Percentiles rank a stretch among this genome's conserved stretches.
phyloP scores from a whole-genome alignment of 345 rosid species.

The Pugionium cornutum region DNA sequence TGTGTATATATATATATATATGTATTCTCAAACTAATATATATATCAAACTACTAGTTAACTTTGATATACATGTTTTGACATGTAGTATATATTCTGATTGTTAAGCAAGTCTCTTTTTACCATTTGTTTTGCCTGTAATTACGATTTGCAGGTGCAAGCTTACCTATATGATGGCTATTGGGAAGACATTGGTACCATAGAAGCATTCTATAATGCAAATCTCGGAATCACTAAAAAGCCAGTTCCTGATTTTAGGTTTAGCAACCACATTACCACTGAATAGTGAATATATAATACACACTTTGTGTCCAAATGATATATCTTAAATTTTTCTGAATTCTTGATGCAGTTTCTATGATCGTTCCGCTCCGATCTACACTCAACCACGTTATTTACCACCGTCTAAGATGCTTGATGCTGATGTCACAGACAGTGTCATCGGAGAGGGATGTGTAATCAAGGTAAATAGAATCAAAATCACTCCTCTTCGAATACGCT shows the following conservation, averaged over 20 bases:
- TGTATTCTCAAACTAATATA: too few relatives aligned
- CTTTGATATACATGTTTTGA: not conserved
- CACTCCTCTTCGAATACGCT: conserved; percentile 9
- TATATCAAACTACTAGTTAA: not conserved
- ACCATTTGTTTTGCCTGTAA: not conserved
- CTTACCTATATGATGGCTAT: conserved; percentile 92
- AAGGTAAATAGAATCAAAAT: conserved; percentile 50
- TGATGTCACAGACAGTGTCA: conserved; percentile 92
- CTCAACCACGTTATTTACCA: conserved; percentile 94
- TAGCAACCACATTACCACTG: not conserved
- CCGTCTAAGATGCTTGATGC: conserved; percentile 99
- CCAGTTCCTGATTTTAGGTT: conserved; percentile 96
- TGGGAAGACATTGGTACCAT: conserved; percentile 99
- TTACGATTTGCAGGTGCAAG: conserved; percentile 68
- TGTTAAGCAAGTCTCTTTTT: not conserved
- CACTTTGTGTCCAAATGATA: not conserved
- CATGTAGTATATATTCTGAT: conserved; percentile 2
- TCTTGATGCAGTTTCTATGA: conserved; percentile 74
- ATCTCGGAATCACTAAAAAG: conserved; percentile 89
- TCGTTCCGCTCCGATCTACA: conserved; percentile 93
- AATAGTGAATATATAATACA: not conserved
- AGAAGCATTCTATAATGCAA: conserved; percentile 94
- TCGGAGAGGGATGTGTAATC: conserved; percentile 96
- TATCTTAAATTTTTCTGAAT: conserved; percentile 1
- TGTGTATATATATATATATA: too few relatives aligned